Percentiles rank a stretch among this genome's conserved stretches.
phyloP scores from a whole-genome alignment of 805 yeast species.

The Metschnikowia baotianmanensis region DNA sequence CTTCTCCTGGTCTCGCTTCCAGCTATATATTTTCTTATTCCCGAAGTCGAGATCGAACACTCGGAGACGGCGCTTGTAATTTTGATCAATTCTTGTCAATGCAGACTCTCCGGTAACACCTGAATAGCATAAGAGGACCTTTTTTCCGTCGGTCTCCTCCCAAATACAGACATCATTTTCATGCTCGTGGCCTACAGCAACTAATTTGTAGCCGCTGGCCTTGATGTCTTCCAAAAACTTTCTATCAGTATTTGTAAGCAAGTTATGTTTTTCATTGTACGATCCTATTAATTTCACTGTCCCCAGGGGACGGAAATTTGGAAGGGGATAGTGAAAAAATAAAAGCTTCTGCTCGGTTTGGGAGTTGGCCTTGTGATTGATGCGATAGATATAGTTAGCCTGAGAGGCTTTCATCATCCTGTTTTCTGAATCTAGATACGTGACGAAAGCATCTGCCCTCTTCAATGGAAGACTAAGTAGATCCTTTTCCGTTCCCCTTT shows the following conservation, averaged over 20 bases:
- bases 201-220: conserved; percentile 34
- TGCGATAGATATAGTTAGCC: conserved; percentile 33
- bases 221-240: conserved; percentile 33
- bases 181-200: conserved; percentile 44
- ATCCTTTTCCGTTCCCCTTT: conserved; percentile 7
- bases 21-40: conserved; percentile 28
- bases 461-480: conserved; percentile 7
- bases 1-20: conserved; percentile 32
- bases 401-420: conserved; percentile 31
- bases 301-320: conserved; percentile 41
- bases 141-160: conserved; percentile 17
- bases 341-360: conserved; percentile 27
- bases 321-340: conserved; percentile 42
- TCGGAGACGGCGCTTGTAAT: conserved; percentile 33
- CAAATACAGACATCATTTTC: conserved; percentile 43
- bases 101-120: conserved; percentile 40
- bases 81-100: conserved; percentile 23
- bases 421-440: conserved; percentile 35
- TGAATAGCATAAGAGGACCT: conserved; percentile 40
- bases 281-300: conserved; percentile 37
- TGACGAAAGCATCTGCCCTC: conserved; percentile 25
- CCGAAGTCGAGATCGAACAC: conserved; percentile 34
- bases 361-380: conserved; percentile 11
- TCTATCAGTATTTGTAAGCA: conserved; percentile 28
- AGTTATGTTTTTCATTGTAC: conserved; percentile 37